These are phyloP conservation scores for Theobroma grandiflorum DNA, from an alignment of 441 rosid species.

Conservation along the genomic window DNA sequence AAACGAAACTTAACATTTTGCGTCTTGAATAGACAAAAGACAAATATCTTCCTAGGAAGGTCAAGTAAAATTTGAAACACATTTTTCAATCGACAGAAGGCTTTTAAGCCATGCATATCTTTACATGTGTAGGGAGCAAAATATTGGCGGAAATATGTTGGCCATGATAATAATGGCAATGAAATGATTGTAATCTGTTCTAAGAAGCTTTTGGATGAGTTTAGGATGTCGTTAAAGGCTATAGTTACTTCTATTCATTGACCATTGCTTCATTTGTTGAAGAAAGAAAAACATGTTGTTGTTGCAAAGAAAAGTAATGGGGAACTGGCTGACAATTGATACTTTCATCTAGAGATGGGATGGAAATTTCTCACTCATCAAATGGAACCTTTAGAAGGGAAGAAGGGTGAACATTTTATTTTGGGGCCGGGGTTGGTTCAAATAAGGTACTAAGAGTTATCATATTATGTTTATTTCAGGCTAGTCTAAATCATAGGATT, in stretches of 20 bases:
- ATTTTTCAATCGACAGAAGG: neutral
- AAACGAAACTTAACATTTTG: neutral
- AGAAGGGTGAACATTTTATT: neutral
- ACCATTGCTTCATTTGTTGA: neutral
- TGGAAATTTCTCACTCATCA: too few relatives aligned
- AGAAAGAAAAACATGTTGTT: neutral
- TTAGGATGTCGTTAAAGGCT: neutral
- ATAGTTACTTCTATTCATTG: neutral
- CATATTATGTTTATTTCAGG: conserved; percentile 1
- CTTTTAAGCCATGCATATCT: neutral
- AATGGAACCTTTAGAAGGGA: neutral
- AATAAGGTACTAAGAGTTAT: neutral
- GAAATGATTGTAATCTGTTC: neutral
- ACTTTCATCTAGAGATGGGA: neutral
- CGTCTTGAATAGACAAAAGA: neutral
- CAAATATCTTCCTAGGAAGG: neutral
- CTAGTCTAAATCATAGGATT: neutral
- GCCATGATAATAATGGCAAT: neutral
- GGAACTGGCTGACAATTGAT: neutral
- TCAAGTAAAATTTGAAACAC: neutral
- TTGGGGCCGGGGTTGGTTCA: neutral
- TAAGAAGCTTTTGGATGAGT: neutral
- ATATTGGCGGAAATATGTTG: neutral
- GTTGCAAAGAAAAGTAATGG: neutral
- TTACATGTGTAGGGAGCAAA: neutral